Evolutionary conservation across 352 stramenopile species (phyloP).

Genomic region (Blastocystis sp.): DNA sequence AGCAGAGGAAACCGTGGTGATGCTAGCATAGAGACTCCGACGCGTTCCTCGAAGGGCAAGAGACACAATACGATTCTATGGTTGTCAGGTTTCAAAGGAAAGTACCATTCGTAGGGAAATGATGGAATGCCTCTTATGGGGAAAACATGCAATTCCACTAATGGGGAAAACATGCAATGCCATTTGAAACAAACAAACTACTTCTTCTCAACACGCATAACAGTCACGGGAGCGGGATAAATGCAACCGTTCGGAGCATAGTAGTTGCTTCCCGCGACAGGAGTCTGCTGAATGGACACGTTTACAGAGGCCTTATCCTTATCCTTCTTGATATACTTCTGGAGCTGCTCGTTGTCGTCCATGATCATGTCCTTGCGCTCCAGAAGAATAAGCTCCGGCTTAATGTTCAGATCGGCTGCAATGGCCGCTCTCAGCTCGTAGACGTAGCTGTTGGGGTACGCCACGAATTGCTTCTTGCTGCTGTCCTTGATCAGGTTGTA

Average conservation of each 20-base stretch:
- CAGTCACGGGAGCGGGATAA: neutral
- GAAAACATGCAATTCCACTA: too few species aligned
- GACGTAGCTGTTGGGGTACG: neutral
- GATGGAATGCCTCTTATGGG: too few species aligned
- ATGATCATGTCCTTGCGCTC: neutral
- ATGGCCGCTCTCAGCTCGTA: neutral
- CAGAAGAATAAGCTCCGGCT: neutral
- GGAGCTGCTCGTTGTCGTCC: neutral
- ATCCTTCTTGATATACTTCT: neutral
- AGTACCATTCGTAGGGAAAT: too few species aligned
- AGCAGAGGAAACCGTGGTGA: too few species aligned
- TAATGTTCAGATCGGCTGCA: neutral
- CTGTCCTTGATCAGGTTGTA: neutral
- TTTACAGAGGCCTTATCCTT: neutral
- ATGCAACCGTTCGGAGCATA: neutral
- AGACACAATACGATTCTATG: too few species aligned
- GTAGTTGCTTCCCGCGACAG: constrained; percentile 4
- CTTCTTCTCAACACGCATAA: neutral
- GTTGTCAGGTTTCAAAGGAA: too few species aligned
- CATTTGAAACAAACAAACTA: neutral
- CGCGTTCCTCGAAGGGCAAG: too few species aligned
- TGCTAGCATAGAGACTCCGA: too few species aligned
- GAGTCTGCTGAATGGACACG: neutral
- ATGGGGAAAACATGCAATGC: too few species aligned
- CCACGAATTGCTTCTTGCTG: neutral